Percentiles rank a stretch among this genome's conserved stretches.
phyloP scores from a whole-genome alignment of 768 basidiomycete genomes.

The Tricholoma hemisulphureum region DNA sequence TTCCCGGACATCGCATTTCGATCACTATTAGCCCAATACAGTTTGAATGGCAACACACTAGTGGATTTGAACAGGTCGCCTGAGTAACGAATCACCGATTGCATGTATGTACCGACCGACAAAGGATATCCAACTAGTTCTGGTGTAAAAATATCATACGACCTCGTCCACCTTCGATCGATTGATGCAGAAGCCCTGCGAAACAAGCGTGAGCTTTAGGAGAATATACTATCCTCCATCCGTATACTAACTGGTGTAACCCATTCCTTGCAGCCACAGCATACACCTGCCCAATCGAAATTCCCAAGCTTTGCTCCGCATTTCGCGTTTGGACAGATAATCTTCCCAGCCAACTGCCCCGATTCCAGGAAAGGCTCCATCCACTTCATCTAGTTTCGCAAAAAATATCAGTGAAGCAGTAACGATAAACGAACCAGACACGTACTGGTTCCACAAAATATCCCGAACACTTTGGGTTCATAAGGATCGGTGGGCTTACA shows the following conservation, averaged over 20 bases:
- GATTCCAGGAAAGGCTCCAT: slow-evolving; percentile 80
- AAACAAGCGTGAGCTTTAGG: background rate
- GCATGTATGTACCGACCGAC: slow-evolving; percentile 4
- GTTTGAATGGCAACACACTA: background rate
- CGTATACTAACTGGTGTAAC: slow-evolving; percentile 72
- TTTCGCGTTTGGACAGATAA: slow-evolving; percentile 87
- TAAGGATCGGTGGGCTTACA: slow-evolving; percentile 64
- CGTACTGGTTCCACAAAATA: slow-evolving; percentile 96
- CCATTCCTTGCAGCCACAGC: slow-evolving; percentile 91
- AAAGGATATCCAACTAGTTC: background rate
- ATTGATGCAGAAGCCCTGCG: slow-evolving; percentile 64
- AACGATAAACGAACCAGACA: slow-evolving; percentile 11
- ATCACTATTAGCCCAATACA: background rate
- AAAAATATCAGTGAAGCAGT: background rate
- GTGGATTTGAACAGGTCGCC: background rate
- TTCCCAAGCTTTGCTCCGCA: slow-evolving; percentile 92
- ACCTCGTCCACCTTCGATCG: slow-evolving; percentile 70
- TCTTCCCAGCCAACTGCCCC: slow-evolving; percentile 86
- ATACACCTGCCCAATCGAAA: slow-evolving; percentile 94
- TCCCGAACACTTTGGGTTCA: slow-evolving; percentile 86
- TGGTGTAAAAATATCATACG: slow-evolving; percentile 20
- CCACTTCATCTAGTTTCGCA: slow-evolving; percentile 86
- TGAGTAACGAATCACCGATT: background rate
- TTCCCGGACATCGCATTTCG: background rate
- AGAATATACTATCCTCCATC: background rate